Evolutionary conservation across 2,329 filamentous ascomycete species (phyloP), one percentile per base, ranked within the genome.

Genomic region (Seiridium unicorne): DNA sequence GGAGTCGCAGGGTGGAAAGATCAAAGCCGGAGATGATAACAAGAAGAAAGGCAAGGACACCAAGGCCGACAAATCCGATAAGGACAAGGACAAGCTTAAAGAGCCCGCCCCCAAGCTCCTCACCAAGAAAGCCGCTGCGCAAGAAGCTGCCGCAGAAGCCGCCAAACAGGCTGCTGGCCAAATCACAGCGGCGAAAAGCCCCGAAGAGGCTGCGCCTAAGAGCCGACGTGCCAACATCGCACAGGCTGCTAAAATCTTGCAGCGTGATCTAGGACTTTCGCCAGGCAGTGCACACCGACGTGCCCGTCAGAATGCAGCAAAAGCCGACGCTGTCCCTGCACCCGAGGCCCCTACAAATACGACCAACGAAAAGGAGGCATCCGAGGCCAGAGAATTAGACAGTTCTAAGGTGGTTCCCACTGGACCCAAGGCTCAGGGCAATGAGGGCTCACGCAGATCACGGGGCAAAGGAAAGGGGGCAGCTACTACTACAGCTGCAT

Each of bases 241-340:
- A 36, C 84, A 85, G 7, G 86, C 87, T 9, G 86, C 87, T 9
- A 81, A 86, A 13, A 85, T 90, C 57, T 68, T 90, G 18, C 86
- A 89, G 70, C 83, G 87, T 40, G 87, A 90, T 63, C 78, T 89
- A 18, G 87, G 87, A 26, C 79, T 90, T 1, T 88, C 84, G 61
- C 84, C 85, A 9, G 85, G 85, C 44, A 85, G 83, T 66, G 84
- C 86, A 11, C 84, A 88, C 70, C 79, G 87, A 60, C 82, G 83
- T 68, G 84, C 84, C 13, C 81, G 85, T 6, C 81, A 84, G 61
- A 82, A 86, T 65, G 82, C 82, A 55, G 81, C 82, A 10, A 86
- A 86, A 71, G 79, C 81, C 1, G 84, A 87, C 26, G 73, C 77
- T 9, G 78, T 80, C 8, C 6, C 47, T 8, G n/a, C 13, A 3